Evolutionary conservation across 2,329 filamentous ascomycete genomes (phyloP), one percentile per base, ranked within the genome.

Genomic region (Fusarium sp.): DNA sequence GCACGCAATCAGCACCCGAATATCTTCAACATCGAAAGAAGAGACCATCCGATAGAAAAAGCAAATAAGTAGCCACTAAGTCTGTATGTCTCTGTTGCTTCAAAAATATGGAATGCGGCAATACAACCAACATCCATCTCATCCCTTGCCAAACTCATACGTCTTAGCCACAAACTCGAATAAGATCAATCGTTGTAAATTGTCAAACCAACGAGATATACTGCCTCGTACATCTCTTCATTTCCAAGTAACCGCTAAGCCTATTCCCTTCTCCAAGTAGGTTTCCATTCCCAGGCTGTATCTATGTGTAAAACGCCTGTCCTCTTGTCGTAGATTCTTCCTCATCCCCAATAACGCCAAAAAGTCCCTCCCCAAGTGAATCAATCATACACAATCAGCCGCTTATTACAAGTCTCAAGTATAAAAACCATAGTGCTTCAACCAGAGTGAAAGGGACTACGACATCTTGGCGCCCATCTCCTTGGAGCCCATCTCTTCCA

Each of bases 381-480:
- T 52, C 64, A 56, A 61, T 65, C 65, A 35, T 68, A 70, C 22
- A 62, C 22, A 59, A 63, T 71, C 57, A 62, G 15, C 27, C 43
- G 45, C 62, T 47, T 27, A 59, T 72, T 72, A 66, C 25, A 67
- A 68, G 66, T 63, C 62, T 43, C 32, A 52, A 27, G 38, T 71
- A 63, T 62, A 37, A 37, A 66, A 74, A 38, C 68, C 71, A 60
- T 9, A 71, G 58, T 33, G 20, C 27, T 30, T 61, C 17, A 58
- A 70, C 61, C 50, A 50, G 56, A 63, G 59, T 60, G 32, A 74
- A 74, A 54, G 14, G 9, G 35, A 22, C 65, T 74, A 83, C 35
- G 88, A 92, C 82, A 89, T 86, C 84, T 95, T 95, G 70, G 89
- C 87, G 2, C 92, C 93, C 87, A 94, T 88, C 84, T 95, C 93